These are phyloP conservation scores for Tricholoma hemisulphureum DNA, from an alignment of 768 basidiomycete genomes.

Conservation along the genomic window DNA sequence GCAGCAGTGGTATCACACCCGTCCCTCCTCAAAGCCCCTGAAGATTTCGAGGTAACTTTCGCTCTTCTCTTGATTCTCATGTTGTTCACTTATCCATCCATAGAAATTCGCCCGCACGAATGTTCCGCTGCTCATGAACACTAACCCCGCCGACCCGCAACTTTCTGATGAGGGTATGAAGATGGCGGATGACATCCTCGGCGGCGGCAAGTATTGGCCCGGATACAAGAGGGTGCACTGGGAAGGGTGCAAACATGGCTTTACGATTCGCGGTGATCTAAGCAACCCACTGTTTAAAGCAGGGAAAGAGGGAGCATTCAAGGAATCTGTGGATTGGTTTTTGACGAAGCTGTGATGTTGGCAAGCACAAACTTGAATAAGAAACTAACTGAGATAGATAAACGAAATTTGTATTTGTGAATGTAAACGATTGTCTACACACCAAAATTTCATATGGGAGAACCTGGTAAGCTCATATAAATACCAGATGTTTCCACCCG, in stretches of 20 bases:
- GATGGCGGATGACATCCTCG: conserved; percentile 50
- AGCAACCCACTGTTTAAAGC: conserved; percentile 44
- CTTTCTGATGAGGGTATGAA: conserved; percentile 49
- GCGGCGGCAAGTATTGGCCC: conserved; percentile 41
- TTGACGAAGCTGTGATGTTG: conserved; percentile 16
- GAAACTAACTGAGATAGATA: too few relatives aligned
- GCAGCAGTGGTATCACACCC: conserved; percentile 58
- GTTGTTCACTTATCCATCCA: background rate
- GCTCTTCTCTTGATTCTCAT: background rate
- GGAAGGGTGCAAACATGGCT: conserved; percentile 36
- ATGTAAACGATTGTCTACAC: too few relatives aligned
- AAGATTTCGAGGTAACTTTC: conserved; percentile 55
- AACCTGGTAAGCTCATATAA: too few relatives aligned
- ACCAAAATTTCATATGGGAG: too few relatives aligned
- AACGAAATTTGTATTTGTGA: background rate
- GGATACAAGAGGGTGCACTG: conserved; percentile 47
- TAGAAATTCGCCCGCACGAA: conserved; percentile 48
- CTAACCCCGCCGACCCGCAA: conserved; percentile 49
- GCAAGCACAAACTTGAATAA: conserved; percentile 11
- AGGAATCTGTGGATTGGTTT: conserved; percentile 49
- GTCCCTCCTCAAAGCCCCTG: conserved; percentile 55
- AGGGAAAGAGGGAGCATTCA: conserved; percentile 56
- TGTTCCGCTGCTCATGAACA: conserved; percentile 67
- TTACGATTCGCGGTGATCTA: conserved; percentile 43
- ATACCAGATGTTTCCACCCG: too few relatives aligned